Percentiles rank a stretch among this genome's conserved stretches.
These are phyloP conservation scores for Fusarium nelsonii DNA, from an alignment of 2,329 filamentous ascomycete genomes.

Conservation along the genomic window DNA sequence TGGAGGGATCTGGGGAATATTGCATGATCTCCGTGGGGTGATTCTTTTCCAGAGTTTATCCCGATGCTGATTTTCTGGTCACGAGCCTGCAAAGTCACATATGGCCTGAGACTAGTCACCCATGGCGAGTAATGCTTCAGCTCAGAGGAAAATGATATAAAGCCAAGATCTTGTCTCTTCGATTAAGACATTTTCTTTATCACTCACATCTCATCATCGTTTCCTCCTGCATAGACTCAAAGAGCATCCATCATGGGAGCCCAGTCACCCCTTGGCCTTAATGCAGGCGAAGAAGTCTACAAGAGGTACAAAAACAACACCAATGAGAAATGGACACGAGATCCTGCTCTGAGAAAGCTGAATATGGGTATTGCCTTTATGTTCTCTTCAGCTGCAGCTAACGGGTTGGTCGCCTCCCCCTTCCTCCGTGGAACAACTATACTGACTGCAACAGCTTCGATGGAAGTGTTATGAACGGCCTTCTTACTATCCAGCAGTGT, in stretches of 20 bases:
- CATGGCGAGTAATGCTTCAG: slow-evolving; percentile 1
- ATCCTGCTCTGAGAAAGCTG: slow-evolving; percentile 23
- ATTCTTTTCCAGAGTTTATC: background rate
- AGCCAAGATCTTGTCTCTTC: background rate
- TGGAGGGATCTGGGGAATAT: slow-evolving; percentile 25
- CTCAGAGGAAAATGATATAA: slow-evolving; percentile 18
- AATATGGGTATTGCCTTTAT: slow-evolving; percentile 29
- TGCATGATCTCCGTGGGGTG: slow-evolving; percentile 33
- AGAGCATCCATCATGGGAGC: slow-evolving; percentile 5
- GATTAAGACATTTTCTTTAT: background rate
- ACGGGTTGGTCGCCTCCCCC: background rate
- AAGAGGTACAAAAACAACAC: slow-evolving; percentile 26
- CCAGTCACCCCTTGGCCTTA: background rate
- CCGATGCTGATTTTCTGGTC: background rate
- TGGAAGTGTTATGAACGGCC: slow-evolving; percentile 34
- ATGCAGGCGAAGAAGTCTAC: slow-evolving; percentile 21
- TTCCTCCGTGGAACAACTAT: fast-evolving
- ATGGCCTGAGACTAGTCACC: slow-evolving; percentile 2
- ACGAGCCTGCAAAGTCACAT: background rate
- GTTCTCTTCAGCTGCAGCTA: slow-evolving; percentile 29
- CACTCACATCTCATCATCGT: background rate
- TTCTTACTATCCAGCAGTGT: slow-evolving; percentile 12
- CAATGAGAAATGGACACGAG: slow-evolving; percentile 24
- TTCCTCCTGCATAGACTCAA: background rate
- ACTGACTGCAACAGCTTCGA: slow-evolving; percentile 11